A percentile compares a stretch with the other conserved stretches of the same genome.
These are phyloP conservation scores for Coemansia sp. DNA, from an alignment of 192 early-diverging fungal genomes.

Conservation along the genomic window DNA sequence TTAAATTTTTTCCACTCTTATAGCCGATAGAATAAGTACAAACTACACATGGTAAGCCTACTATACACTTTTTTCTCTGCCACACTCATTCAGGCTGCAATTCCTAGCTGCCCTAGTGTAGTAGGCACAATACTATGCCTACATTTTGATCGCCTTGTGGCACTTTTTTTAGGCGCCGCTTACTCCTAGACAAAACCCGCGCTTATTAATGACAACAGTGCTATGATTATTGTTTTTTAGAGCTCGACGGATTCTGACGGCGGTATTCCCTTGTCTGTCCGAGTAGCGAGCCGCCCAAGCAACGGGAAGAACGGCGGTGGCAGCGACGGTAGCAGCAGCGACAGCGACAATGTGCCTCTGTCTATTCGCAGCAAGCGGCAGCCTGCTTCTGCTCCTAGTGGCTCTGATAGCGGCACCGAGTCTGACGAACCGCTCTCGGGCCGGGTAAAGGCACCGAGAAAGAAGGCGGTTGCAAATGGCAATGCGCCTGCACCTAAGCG, in stretches of 20 bases:
- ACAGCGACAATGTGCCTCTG: slow-evolving; percentile 40
- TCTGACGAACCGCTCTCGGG: slow-evolving; percentile 47
- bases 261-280: slow-evolving; percentile 37
- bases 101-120: neutral
- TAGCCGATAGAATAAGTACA: neutral
- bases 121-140: neutral
- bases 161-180: neutral
- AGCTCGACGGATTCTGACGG: slow-evolving; percentile 51
- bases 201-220: neutral
- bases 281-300: slow-evolving; percentile 4
- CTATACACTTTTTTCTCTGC: neutral
- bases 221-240: slow-evolving; percentile 11
- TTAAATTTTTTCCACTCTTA: neutral
- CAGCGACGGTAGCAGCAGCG: slow-evolving; percentile 11
- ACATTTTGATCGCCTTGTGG: neutral
- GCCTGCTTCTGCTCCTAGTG: neutral
- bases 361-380: slow-evolving; percentile 17
- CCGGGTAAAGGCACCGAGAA: slow-evolving; percentile 24
- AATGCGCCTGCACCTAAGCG: neutral
- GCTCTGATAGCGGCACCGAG: slow-evolving; percentile 36
- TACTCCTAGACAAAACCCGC: neutral
- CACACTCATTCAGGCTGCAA: neutral
- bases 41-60: slow-evolving; percentile 3
- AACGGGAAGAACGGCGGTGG: neutral
- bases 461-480: slow-evolving; percentile 8